Conservation (phyloP, 2,329 filamentous ascomycete species). For the Fusarium begoniae region DNA sequence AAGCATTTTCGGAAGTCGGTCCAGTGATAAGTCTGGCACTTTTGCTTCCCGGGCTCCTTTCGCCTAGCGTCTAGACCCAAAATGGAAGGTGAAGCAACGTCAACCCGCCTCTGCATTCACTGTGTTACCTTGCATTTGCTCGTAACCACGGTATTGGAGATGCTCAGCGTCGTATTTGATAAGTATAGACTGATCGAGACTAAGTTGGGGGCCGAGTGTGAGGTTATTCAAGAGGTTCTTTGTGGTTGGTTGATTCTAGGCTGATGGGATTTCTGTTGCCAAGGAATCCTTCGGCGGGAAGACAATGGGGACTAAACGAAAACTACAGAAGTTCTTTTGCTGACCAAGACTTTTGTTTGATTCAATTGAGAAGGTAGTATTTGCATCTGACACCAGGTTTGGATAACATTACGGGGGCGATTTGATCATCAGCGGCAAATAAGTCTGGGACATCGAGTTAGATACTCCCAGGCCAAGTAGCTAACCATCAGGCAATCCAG, state of each 20-base stretch:
- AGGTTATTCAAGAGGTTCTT: background rate
- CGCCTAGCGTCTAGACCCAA: background rate
- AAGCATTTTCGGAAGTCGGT: constrained; percentile 16
- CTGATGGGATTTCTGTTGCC: background rate
- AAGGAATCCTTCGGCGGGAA: background rate
- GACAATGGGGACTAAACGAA: background rate
- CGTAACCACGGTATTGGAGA: background rate
- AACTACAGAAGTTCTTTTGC: constrained; percentile 1
- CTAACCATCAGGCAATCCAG: background rate
- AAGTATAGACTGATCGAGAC: constrained; percentile 8
- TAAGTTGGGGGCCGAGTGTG: background rate
- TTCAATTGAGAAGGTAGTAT: background rate
- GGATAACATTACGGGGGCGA: background rate
- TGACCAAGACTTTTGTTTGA: background rate
- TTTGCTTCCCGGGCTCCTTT: background rate
- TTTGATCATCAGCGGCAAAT: background rate
- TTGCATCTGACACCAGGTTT: background rate
- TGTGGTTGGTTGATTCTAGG: background rate
- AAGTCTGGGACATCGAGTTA: background rate
- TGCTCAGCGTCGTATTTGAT: background rate
- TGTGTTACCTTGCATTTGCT: background rate
- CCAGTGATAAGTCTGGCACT: constrained; percentile 13
- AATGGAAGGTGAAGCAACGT: background rate
- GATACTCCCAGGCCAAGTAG: background rate
- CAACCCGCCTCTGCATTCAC: background rate